These are phyloP conservation scores for Ganoderma meredithae DNA, from an alignment of 1,284 basidiomycete species.

Conservation along the genomic window DNA sequence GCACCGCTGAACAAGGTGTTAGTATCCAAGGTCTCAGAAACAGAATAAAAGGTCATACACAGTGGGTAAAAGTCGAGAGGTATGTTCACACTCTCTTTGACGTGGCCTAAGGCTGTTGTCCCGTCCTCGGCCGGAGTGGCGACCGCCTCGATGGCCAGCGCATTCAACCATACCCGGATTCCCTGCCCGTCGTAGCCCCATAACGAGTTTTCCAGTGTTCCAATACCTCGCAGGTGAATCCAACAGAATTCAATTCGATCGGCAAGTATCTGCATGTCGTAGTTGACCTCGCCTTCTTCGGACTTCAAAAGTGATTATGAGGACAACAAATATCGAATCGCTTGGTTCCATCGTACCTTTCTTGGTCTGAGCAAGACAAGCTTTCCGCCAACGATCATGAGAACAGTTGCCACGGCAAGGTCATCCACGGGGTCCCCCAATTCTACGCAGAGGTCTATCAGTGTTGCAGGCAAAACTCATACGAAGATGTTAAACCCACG, in stretches of 20 bases:
- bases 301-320: conserved; percentile 54
- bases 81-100: conserved; percentile 93
- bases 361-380: conserved; percentile 87
- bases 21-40: conserved; percentile 4
- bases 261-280: conserved; percentile 97
- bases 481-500: conserved; percentile 57
- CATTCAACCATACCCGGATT: conserved; percentile 95
- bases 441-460: conserved; percentile 53
- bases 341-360: conserved; percentile 56
- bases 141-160: conserved; percentile 83
- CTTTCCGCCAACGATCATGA: conserved; percentile 96
- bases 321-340: too few species aligned
- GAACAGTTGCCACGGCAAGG: conserved; percentile 91
- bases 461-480: background rate
- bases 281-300: conserved; percentile 90
- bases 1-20: conserved; percentile 68
- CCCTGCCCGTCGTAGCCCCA: conserved; percentile 96
- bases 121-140: conserved; percentile 46
- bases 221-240: conserved; percentile 95
- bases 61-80: conserved; percentile 95
- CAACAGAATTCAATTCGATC: conserved; percentile 98
- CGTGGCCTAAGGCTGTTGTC: conserved; percentile 60
- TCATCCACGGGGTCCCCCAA: conserved; percentile 96
- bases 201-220: conserved; percentile 93
- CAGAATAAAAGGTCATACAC: conserved; percentile 54